Evolutionary conservation across 306 rosid species (phyloP).

Genomic region (Glycine soja): DNA sequence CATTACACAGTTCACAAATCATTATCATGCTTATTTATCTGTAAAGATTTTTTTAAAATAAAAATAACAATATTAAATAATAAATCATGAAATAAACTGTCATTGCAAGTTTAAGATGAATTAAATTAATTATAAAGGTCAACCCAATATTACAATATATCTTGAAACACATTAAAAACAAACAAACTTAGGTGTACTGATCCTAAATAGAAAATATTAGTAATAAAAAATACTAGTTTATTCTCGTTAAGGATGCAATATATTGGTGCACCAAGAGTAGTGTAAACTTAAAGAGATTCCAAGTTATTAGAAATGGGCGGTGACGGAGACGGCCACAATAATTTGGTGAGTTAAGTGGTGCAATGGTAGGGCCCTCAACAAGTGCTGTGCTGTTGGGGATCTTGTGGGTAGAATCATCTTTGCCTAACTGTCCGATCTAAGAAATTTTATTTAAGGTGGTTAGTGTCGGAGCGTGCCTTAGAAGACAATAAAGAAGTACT

Average conservation of each 20-base stretch:
- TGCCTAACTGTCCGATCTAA: constrained; percentile 12
- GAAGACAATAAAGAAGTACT: constrained; percentile 40
- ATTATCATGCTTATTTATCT: background rate
- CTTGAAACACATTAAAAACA: no score
- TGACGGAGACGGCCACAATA: no score
- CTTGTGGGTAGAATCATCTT: background rate
- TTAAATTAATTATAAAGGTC: no score
- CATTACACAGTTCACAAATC: constrained; percentile 19
- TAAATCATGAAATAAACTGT: no score
- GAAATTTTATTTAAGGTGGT: constrained; percentile 47
- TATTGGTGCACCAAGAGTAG: constrained; percentile 36
- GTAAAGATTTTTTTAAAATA: background rate
- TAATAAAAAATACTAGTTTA: background rate
- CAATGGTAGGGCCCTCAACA: background rate
- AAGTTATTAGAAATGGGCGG: constrained; percentile 9
- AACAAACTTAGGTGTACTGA: background rate
- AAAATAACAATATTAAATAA: no score
- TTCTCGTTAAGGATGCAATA: constrained; percentile 3
- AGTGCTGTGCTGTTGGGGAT: constrained; percentile 30
- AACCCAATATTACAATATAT: no score
- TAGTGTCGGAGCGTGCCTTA: constrained; percentile 50
- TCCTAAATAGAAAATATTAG: background rate
- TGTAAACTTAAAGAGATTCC: constrained; percentile 50
- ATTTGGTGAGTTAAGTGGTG: background rate
- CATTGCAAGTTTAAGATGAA: no score